phyloP scores from a whole-genome alignment of 768 basidiomycete species.

The Tephrocybe sp. region DNA sequence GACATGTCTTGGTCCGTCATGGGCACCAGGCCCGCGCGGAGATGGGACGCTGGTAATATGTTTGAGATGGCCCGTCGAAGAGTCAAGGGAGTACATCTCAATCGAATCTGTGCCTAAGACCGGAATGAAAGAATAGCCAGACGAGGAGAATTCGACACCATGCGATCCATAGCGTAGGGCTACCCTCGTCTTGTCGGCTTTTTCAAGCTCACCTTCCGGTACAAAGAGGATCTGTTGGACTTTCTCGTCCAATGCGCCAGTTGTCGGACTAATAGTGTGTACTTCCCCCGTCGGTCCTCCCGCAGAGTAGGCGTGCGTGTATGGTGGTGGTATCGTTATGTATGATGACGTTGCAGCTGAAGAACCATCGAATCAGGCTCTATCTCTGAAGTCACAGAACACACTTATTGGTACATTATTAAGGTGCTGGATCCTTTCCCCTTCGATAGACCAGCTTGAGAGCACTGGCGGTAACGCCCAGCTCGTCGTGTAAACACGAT shows the following conservation, averaged over 20 bases:
- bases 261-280: constrained; percentile 34
- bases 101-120: constrained; percentile 49
- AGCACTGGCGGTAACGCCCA: constrained; percentile 50
- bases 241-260: constrained; percentile 42
- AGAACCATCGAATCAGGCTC: not conserved
- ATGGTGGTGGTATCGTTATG: constrained; percentile 47
- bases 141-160: constrained; percentile 45
- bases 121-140: constrained; percentile 44
- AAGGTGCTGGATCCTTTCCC: constrained; percentile 36
- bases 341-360: constrained; percentile 57
- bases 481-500: constrained; percentile 46
- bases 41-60: constrained; percentile 39
- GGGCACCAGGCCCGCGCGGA: constrained; percentile 32
- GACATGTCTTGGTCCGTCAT: constrained; percentile 53
- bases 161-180: constrained; percentile 56
- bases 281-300: constrained; percentile 55
- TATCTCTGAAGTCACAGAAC: constrained; percentile 9
- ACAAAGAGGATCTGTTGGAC: constrained; percentile 49
- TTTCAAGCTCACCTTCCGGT: constrained; percentile 37
- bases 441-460: constrained; percentile 43
- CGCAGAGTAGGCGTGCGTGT: constrained; percentile 45
- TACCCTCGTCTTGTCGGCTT: constrained; percentile 49
- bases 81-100: constrained; percentile 42
- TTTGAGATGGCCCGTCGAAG: constrained; percentile 29
- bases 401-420: constrained; percentile 47